A percentile compares a stretch with the other conserved stretches of the same genome.
These are phyloP conservation scores for Colletotrichum camelliae DNA, from an alignment of 2,329 filamentous ascomycete genomes.

Conservation along the genomic window DNA sequence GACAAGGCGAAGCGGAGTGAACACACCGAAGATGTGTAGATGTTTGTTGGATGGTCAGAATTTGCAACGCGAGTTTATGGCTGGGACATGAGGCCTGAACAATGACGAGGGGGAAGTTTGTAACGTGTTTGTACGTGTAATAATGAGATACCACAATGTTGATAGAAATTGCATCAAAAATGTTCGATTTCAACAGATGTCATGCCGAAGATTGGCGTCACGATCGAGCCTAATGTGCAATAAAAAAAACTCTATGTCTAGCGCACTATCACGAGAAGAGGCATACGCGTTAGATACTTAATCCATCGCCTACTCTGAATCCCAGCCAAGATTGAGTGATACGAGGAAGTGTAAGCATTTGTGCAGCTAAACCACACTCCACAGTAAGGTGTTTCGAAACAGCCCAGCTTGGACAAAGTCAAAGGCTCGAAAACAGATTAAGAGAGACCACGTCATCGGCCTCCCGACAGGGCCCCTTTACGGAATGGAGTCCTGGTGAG, in stretches of 20 bases:
- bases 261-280: neutral
- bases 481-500: neutral
- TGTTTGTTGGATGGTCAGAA: neutral
- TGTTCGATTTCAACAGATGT: fast-evolving
- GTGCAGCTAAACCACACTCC: no score
- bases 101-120: neutral
- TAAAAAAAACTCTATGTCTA: neutral
- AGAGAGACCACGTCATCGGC: no score
- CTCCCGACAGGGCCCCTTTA: no score
- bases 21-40: constrained; percentile 2
- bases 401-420: neutral
- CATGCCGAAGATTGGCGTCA: neutral
- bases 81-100: fast-evolving
- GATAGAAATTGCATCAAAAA: neutral
- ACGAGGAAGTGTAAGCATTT: no score
- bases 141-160: neutral
- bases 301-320: neutral
- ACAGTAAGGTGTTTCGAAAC: neutral
- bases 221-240: neutral
- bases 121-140: neutral
- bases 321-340: neutral
- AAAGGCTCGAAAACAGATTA: neutral
- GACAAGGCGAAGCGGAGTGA: constrained; percentile 6
- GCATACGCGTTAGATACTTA: neutral
- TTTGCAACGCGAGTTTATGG: fast-evolving